These are phyloP conservation scores for Basidioascus undulatus DNA, from an alignment of 768 basidiomycete species.

Conservation along the genomic window DNA sequence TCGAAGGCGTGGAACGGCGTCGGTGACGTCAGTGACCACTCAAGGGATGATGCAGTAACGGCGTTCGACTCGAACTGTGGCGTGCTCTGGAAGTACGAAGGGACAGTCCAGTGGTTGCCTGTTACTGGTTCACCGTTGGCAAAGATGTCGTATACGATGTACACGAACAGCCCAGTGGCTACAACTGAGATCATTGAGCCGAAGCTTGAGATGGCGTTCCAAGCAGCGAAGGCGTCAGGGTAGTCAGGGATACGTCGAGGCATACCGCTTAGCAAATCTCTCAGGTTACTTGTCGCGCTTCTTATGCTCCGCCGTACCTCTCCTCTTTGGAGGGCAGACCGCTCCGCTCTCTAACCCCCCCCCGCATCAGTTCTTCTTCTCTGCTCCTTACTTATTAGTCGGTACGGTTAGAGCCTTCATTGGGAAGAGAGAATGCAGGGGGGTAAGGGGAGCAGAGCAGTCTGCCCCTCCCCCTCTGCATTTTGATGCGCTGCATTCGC, in stretches of 20 bases:
- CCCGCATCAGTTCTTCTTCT: too few relatives aligned
- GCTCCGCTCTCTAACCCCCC: not conserved
- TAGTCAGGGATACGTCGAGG: slow-evolving; percentile 9
- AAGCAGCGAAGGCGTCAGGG: slow-evolving; percentile 9
- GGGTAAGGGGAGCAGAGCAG: too few relatives aligned
- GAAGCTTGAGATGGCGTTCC: slow-evolving; percentile 11
- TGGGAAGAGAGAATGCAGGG: too few relatives aligned
- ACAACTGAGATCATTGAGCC: slow-evolving; percentile 11
- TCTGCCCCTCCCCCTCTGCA: too few relatives aligned
- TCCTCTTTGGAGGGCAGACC: too few relatives aligned
- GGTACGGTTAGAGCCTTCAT: too few relatives aligned
- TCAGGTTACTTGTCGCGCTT: not conserved
- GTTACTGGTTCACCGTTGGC: slow-evolving; percentile 8
- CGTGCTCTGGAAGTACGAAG: slow-evolving; percentile 8
- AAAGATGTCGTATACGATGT: slow-evolving; percentile 11
- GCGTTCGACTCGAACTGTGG: slow-evolving; percentile 7
- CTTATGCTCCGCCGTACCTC: too few relatives aligned
- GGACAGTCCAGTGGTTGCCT: slow-evolving; percentile 9
- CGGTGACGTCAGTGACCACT: slow-evolving; percentile 7
- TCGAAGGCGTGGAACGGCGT: slow-evolving; percentile 6
- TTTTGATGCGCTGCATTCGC: too few relatives aligned
- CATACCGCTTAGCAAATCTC: not conserved
- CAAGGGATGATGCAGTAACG: slow-evolving; percentile 8
- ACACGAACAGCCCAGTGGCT: slow-evolving; percentile 10
- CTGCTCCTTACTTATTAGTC: not conserved